phyloP scores from a whole-genome alignment of 148 eudicot species.

The Cornus controversa region DNA sequence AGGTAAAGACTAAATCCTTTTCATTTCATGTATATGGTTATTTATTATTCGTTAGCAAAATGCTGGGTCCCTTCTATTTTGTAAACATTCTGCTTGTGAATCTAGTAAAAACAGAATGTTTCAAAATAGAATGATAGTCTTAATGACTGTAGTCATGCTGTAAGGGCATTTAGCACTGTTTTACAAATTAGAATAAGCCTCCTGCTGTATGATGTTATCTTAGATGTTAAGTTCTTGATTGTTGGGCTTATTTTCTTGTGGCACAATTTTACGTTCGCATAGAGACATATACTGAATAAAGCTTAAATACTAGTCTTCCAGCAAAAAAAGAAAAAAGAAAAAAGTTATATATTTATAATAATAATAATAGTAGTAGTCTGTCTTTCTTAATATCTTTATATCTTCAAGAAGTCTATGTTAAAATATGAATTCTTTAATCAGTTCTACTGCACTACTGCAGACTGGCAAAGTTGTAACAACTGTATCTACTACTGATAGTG shows the following conservation, averaged over 20 bases:
- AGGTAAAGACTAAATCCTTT: neutral
- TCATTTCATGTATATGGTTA: too few species aligned
- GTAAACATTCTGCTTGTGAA: neutral
- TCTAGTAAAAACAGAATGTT: neutral
- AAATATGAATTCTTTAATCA: conserved; percentile 30
- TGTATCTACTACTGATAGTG: conserved; percentile 44
- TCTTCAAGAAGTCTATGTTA: conserved; percentile 12
- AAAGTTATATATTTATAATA: too few species aligned
- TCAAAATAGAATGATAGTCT: neutral
- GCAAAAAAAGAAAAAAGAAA: too few species aligned
- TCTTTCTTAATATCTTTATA: neutral
- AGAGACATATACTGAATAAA: neutral
- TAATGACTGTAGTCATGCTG: neutral
- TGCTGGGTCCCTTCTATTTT: neutral
- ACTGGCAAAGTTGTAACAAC: conserved; percentile 66
- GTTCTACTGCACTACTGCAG: conserved; percentile 77
- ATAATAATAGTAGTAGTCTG: too few species aligned
- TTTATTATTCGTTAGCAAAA: neutral
- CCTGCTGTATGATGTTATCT: neutral
- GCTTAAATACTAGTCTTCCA: neutral
- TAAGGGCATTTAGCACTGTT: neutral
- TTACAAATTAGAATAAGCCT: neutral
- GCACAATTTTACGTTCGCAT: neutral
- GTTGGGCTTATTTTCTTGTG: neutral
- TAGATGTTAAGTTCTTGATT: neutral